Percentiles rank a stretch among this genome's conserved stretches.
These are phyloP conservation scores for Alternaria ethzedia DNA, from an alignment of 2,329 filamentous ascomycete species.

Conservation along the genomic window DNA sequence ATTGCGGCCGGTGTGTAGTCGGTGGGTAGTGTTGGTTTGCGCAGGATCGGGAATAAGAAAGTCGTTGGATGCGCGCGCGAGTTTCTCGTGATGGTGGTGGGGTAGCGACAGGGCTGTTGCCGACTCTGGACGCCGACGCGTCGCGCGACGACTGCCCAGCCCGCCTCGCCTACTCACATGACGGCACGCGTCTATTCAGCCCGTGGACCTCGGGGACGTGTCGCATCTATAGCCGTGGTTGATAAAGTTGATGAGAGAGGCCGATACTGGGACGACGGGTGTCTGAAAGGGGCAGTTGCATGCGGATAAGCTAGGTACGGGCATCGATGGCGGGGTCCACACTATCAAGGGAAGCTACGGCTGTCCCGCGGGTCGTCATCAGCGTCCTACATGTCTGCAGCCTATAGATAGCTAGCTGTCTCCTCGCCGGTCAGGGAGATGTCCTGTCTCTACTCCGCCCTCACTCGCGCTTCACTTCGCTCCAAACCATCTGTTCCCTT, in stretches of 20 bases:
- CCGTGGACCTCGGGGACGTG: not conserved
- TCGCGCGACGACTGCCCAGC: conserved; percentile 3
- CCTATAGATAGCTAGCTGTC: conserved; percentile 29
- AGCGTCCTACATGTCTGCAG: conserved; percentile 13
- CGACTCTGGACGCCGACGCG: conserved; percentile 5
- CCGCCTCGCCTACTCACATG: conserved; percentile 3
- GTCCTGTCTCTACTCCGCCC: conserved; percentile 27
- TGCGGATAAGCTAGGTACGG: conserved; percentile 25
- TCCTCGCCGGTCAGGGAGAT: conserved; percentile 27
- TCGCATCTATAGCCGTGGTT: not conserved
- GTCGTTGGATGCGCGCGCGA: not conserved
- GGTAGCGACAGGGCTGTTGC: conserved; percentile 15
- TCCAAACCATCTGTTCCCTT: not conserved
- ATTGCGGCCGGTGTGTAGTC: not conserved
- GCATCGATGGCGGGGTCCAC: conserved; percentile 33
- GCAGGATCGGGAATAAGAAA: not conserved
- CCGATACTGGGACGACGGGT: conserved; percentile 9
- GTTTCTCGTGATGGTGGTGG: conserved; percentile 17
- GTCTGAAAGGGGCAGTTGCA: conserved; percentile 30
- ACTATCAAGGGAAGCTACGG: conserved; percentile 8
- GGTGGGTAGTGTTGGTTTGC: not conserved
- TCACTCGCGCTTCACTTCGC: conserved; percentile 23
- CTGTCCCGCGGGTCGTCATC: conserved; percentile 8
- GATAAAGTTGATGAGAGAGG: not conserved
- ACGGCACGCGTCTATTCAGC: not conserved